These are phyloP conservation scores for Neurospora sp. DNA, from an alignment of 2,329 filamentous ascomycete genomes.

Conservation along the genomic window DNA sequence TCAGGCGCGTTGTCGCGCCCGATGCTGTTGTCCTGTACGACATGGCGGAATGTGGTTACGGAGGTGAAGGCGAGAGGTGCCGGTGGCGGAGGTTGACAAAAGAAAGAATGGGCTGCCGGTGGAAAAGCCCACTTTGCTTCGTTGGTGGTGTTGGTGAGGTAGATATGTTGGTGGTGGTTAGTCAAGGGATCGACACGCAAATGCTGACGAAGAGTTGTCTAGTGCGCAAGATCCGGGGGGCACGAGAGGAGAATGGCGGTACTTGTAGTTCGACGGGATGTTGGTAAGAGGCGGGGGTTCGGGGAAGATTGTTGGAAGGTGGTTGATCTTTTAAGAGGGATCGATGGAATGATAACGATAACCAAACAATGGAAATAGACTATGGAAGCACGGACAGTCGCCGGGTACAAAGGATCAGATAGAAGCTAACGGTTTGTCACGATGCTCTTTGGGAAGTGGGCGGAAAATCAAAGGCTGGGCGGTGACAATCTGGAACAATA, in stretches of 20 bases:
- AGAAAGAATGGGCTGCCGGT: neutral
- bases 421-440: neutral
- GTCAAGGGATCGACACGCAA: neutral
- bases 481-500: neutral
- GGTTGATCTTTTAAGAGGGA: neutral
- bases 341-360: neutral
- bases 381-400: neutral
- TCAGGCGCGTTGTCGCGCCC: conserved; percentile 68
- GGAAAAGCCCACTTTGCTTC: neutral
- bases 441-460: neutral
- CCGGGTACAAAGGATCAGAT: neutral
- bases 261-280: neutral
- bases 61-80: neutral
- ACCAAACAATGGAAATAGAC: neutral
- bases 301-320: neutral
- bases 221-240: neutral
- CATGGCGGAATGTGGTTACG: neutral
- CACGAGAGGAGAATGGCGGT: neutral
- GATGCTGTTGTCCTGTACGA: conserved; percentile 4
- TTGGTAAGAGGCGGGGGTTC: neutral
- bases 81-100: neutral
- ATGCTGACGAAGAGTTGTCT: neutral
- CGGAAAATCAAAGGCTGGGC: neutral
- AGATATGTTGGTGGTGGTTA: neutral
- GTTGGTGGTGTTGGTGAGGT: neutral